Evolutionary conservation across 2,329 filamentous ascomycete species (phyloP).

Genomic region (Trichoderma koningii): DNA sequence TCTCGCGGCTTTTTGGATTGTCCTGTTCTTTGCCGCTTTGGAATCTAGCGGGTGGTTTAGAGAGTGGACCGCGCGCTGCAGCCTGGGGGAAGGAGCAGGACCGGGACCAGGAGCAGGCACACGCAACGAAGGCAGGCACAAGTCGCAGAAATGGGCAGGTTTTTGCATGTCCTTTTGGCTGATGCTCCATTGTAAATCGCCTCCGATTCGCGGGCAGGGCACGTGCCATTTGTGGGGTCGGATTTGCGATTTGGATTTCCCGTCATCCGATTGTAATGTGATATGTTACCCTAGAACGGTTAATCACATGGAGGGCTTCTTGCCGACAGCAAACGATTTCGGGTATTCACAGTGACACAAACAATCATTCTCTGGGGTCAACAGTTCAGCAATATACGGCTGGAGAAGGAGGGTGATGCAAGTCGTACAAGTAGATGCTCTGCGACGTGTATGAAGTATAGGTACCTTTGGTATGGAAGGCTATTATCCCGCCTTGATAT

Average conservation of each 20-base stretch:
- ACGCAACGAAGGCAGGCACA: not conserved
- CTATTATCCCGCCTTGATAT: too few relatives aligned
- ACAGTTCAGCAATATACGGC: too few relatives aligned
- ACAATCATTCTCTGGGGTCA: not conserved
- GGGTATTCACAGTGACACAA: not conserved
- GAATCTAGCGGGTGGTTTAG: not conserved
- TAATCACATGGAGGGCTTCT: not conserved
- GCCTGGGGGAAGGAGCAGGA: constrained; percentile 3
- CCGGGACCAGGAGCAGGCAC: not conserved
- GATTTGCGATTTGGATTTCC: not conserved
- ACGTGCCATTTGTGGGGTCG: constrained; percentile 17
- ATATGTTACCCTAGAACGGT: not conserved
- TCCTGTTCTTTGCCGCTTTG: not conserved
- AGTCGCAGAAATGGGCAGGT: not conserved
- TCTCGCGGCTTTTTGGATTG: not conserved
- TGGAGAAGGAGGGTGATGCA: too few relatives aligned
- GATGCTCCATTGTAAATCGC: not conserved
- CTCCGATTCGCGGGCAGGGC: constrained; percentile 22
- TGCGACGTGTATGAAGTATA: too few relatives aligned
- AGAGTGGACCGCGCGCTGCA: constrained; percentile 6
- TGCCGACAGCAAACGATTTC: not conserved
- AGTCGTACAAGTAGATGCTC: too few relatives aligned
- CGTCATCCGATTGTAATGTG: not conserved
- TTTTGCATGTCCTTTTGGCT: not conserved
- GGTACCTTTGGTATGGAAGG: too few relatives aligned